Evolutionary conservation across 371 early-diverging fungal species (phyloP).

Genomic region (Gilbertella persicaria): DNA sequence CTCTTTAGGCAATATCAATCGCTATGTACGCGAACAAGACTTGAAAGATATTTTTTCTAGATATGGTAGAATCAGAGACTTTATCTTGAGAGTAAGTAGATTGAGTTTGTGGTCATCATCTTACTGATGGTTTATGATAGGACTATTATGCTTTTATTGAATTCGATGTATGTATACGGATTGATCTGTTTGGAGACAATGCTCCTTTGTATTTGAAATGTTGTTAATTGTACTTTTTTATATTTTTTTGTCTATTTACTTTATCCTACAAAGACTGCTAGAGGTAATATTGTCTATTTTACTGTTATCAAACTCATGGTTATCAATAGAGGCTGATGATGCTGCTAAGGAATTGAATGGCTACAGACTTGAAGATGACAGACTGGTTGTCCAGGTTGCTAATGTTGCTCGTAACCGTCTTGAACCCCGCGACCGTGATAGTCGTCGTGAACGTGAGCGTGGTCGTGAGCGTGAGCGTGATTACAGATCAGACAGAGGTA

Average conservation of each 20-base stretch:
- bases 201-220: not conserved
- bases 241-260: not conserved
- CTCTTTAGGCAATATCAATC: constrained; percentile 34
- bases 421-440: constrained; percentile 11
- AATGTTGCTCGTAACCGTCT: constrained; percentile 20
- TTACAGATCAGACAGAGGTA: constrained; percentile 22
- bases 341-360: constrained; percentile 73
- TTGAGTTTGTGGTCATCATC: constrained; percentile 4
- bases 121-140: too few relatives aligned
- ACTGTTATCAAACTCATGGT: not conserved
- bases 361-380: constrained; percentile 45
- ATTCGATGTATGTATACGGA: constrained; percentile 49
- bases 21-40: constrained; percentile 41
- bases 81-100: constrained; percentile 31
- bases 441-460: constrained; percentile 14
- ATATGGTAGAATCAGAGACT: constrained; percentile 34
- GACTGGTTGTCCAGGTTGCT: constrained; percentile 35
- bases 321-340: constrained; percentile 71
- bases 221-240: constrained; percentile 4
- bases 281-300: not conserved
- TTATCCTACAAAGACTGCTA: not conserved
- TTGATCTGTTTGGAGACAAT: too few relatives aligned
- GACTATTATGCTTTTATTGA: constrained; percentile 54
- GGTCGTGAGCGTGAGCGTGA: constrained; percentile 12
- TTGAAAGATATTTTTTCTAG: constrained; percentile 37